Base-by-base conservation (phyloP, 2,329 filamentous ascomycete species). In the Epichloe elymi region DNA sequence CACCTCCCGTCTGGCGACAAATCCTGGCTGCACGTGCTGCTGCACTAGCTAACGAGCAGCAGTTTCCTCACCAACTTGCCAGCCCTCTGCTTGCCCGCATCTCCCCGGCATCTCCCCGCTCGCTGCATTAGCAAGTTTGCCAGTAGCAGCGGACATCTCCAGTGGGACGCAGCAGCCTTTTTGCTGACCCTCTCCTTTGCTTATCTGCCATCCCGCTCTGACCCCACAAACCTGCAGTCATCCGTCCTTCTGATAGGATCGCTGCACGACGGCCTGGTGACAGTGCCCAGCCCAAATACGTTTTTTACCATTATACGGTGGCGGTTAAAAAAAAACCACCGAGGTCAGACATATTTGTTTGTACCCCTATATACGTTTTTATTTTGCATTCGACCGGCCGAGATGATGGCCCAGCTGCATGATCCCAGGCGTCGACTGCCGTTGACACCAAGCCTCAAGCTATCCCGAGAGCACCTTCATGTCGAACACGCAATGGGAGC, bases 361-460 rank as follows among this genome's bases (percentile, higher is more conserved):
- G 46, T 33, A 39, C 48, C 11, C 11, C 26, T 47, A 17, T 42
- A 55, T 52, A 52, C 51, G 45, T 51, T 40, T 40, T 45, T 14
- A n/a, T 15, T 40, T 41, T 33, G 7, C 26, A 5, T n/a, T 42
- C 57, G 54, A 45, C 40, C 41, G 55, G 50, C 43, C 49, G 46
- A 50, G 42, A 42, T 46, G 70, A 66, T 59, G 61, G 51, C 50
- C 46, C 59, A 41, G 38, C 11, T 30, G 40, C 41, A 49, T 41
- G 35, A 53, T 40, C n/a, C 46, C 5, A 59, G 63, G 58, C 61
- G 63, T 60, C 68, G 67, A 56, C 67, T 37, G 30, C 19, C 69
- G 51, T 62, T 67, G 40, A 72, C 70, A 54, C 70, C 71, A 50
- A 67, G 69, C 53, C 64, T 72, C 57, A 66, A 67, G 55, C 56